phyloP scores from a whole-genome alignment of 345 rosid species.

The Ceriops tagal region DNA sequence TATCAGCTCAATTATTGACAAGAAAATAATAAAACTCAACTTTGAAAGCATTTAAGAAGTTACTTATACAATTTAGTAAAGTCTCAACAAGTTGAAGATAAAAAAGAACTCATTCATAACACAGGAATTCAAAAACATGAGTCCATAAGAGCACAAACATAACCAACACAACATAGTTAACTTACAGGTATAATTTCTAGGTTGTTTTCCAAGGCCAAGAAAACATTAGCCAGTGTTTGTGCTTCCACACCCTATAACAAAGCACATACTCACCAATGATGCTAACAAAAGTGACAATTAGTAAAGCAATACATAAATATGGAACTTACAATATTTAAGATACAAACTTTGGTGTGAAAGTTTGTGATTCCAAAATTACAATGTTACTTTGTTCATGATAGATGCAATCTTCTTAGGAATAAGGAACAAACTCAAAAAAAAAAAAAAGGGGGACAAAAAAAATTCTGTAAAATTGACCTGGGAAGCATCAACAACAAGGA shows the following conservation, averaged over 20 bases:
- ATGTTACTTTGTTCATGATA: background rate
- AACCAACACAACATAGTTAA: slow-evolving; percentile 16
- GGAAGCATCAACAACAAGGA: slow-evolving; percentile 97
- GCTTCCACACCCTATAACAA: slow-evolving; percentile 92
- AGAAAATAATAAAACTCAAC: too few species aligned
- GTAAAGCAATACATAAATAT: too few species aligned
- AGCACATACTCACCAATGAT: background rate
- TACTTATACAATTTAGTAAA: too few species aligned
- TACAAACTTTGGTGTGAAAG: too few species aligned
- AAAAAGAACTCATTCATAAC: background rate
- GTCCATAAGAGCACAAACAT: too few species aligned
- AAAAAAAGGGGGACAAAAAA: background rate
- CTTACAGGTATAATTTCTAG: slow-evolving; percentile 96
- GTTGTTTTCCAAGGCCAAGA: slow-evolving; percentile 91
- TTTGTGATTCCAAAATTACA: too few species aligned
- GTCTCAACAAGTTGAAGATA: background rate
- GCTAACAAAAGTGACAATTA: too few species aligned
- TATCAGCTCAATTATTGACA: too few species aligned
- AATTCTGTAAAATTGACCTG: slow-evolving; percentile 48
- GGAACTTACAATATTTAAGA: too few species aligned
- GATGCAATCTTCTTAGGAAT: background rate
- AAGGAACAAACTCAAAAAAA: slow-evolving; percentile 2
- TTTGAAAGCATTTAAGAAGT: too few species aligned
- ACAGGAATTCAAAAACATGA: too few species aligned
- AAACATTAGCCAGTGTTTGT: slow-evolving; percentile 92